Evolutionary conservation across 139 green algal species (phyloP), one percentile per base, ranked within the genome.

Genomic region (Coccomyxa sp.): DNA sequence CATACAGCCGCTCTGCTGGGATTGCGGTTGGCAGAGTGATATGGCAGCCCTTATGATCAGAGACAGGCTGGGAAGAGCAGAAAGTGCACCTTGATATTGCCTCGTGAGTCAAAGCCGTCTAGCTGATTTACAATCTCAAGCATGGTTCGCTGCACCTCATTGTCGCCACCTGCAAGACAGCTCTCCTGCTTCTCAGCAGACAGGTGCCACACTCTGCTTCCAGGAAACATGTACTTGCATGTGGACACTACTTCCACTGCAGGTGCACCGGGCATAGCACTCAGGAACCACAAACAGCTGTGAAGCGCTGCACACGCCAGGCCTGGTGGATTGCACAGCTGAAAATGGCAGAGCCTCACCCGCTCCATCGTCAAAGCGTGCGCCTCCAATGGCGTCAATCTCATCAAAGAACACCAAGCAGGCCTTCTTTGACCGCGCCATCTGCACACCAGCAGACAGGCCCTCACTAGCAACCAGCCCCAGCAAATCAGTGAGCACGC

Each of bases 41-140:
- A n/a, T n/a, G n/a, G n/a, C n/a, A n/a, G n/a, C n/a, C n/a, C n/a
- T n/a, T n/a, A n/a, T n/a, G n/a, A n/a, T n/a, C n/a, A n/a, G n/a
- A n/a, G n/a, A n/a, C n/a, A n/a, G 39, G 8, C 38, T 54, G 27
- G 38, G 39, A 55, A 27, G 39, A 22, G 1, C 41, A 40, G n/a
- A 14, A 0, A 6, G 35, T 76, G 0, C 54, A 95, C 96, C 89
- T 99, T 99, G 85, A 99, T 97, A 88, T 99, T 99, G 29, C 97
- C 97, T 50, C 97, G 89, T 6, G 95, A 88, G 82, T 99, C 97
- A 80, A 99, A 99, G 36, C 97, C 96, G 71, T 99, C 96, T 34
- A 99, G 91, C 92, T 99, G 97, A 87, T 99, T 99, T 8, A 99
- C 96, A 50, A 99, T 99, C 88, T 99, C 96, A 70, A 99, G 88